Percentiles rank a stretch among this genome's conserved stretches.
Evolutionary conservation across 2,329 filamentous ascomycete genomes (phyloP).

Genomic region (Neopestalotiopsis clavispora): DNA sequence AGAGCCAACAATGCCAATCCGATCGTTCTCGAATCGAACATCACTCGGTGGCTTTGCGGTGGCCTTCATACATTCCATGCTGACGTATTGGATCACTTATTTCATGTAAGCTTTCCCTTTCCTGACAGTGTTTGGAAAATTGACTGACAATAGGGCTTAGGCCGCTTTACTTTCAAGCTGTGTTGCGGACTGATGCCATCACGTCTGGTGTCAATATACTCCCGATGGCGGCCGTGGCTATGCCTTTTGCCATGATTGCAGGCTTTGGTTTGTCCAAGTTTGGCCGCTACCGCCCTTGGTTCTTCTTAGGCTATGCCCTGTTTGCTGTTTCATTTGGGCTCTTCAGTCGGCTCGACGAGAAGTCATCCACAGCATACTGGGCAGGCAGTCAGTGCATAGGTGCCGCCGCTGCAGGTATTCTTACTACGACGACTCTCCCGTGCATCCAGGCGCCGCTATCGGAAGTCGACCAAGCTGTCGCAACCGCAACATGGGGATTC

Average conservation of each 20-base stretch:
- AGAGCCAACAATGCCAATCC: conserved; percentile 42
- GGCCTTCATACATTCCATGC: conserved; percentile 40
- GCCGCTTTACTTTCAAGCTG: conserved; percentile 51
- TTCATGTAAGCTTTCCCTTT: conserved; percentile 33
- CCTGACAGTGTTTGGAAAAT: no score
- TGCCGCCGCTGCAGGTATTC: neutral
- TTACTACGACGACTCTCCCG: conserved; percentile 32
- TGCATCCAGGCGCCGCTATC: conserved; percentile 40
- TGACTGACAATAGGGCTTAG: no score
- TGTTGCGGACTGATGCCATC: conserved; percentile 34
- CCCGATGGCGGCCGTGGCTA: conserved; percentile 5
- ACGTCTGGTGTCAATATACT: conserved; percentile 36
- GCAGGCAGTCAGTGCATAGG: conserved; percentile 13
- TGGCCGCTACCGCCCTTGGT: neutral
- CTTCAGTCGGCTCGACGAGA: neutral
- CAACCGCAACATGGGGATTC: conserved; percentile 41
- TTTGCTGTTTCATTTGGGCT: neutral
- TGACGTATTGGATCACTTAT: conserved; percentile 40
- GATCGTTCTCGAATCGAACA: conserved; percentile 48
- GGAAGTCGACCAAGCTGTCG: conserved; percentile 29
- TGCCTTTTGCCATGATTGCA: neutral
- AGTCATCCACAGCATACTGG: neutral
- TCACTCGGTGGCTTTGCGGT: conserved; percentile 31
- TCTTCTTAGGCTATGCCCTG: neutral
- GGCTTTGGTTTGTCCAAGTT: neutral